phyloP scores from a whole-genome alignment of 2,329 filamentous ascomycete genomes.

The Fusarium haematococcum region DNA sequence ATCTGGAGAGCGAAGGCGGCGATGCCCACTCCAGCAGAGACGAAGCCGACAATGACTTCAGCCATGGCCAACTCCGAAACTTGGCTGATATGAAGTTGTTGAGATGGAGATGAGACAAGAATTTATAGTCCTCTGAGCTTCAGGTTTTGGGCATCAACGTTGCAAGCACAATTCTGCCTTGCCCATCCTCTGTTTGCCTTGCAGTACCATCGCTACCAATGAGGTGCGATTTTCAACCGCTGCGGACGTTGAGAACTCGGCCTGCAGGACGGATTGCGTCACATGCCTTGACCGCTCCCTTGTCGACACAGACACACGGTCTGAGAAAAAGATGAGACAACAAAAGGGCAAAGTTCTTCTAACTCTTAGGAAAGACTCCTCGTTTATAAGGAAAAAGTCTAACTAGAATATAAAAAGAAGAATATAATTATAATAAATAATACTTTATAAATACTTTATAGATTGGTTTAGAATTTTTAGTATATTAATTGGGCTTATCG shows the following conservation, averaged over 20 bases:
- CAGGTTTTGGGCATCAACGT: background rate
- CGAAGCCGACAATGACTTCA: background rate
- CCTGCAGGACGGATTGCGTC: background rate
- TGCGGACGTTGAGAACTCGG: background rate
- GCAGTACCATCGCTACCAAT: background rate
- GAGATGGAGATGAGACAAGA: background rate
- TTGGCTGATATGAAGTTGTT: background rate
- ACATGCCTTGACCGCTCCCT: background rate
- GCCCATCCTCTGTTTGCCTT: background rate
- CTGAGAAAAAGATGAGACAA: too few relatives aligned
- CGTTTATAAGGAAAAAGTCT: too few relatives aligned
- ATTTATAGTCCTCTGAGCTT: background rate
- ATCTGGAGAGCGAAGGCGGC: background rate
- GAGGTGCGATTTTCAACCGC: background rate
- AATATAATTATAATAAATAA: too few relatives aligned
- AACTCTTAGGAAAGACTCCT: too few relatives aligned
- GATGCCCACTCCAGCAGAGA: background rate
- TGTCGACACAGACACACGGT: background rate
- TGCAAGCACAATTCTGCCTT: background rate
- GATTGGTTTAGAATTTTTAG: too few relatives aligned
- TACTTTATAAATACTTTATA: too few relatives aligned
- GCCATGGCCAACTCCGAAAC: rapidly evolving
- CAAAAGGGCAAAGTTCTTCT: too few relatives aligned
- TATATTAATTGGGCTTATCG: too few relatives aligned
- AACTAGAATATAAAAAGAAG: too few relatives aligned